These are phyloP conservation scores for Solanum sejunctum DNA, from an alignment of 257 asterid species.

Conservation along the genomic window DNA sequence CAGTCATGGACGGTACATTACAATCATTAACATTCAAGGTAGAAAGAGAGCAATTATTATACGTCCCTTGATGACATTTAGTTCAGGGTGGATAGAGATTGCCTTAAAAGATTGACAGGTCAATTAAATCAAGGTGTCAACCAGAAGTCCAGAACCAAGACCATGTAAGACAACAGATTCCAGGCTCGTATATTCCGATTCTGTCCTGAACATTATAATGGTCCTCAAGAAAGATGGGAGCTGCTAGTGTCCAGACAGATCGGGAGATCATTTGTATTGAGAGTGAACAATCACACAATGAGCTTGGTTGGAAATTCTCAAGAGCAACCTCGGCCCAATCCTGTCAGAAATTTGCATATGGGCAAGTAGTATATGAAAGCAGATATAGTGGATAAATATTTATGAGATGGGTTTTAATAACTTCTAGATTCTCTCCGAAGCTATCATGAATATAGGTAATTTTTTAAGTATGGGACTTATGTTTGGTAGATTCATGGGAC, in stretches of 20 bases:
- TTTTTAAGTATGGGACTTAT: too few relatives aligned
- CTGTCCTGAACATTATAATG: not conserved
- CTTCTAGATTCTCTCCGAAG: not conserved
- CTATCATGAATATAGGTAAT: too few relatives aligned
- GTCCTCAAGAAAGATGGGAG: not conserved
- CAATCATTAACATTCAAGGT: not conserved
- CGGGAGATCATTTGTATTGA: not conserved
- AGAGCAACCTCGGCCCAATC: not conserved
- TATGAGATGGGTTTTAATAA: not conserved
- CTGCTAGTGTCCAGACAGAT: not conserved
- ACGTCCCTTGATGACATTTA: not conserved
- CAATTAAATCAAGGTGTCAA: not conserved
- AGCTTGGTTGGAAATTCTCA: not conserved
- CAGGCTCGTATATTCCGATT: not conserved
- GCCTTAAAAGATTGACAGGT: not conserved
- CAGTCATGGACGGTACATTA: not conserved
- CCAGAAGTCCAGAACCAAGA: not conserved
- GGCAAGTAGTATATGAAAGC: not conserved
- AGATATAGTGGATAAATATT: not conserved
- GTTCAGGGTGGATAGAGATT: not conserved
- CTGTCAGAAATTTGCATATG: not conserved
- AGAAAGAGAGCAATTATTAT: not conserved
- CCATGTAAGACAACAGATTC: not conserved
- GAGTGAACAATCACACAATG: not conserved
- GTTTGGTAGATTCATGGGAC: too few relatives aligned